Evolutionary conservation across 768 basidiomycete genomes (phyloP), one percentile per base, ranked within the genome.

Genomic region (Suillus subluteus): DNA sequence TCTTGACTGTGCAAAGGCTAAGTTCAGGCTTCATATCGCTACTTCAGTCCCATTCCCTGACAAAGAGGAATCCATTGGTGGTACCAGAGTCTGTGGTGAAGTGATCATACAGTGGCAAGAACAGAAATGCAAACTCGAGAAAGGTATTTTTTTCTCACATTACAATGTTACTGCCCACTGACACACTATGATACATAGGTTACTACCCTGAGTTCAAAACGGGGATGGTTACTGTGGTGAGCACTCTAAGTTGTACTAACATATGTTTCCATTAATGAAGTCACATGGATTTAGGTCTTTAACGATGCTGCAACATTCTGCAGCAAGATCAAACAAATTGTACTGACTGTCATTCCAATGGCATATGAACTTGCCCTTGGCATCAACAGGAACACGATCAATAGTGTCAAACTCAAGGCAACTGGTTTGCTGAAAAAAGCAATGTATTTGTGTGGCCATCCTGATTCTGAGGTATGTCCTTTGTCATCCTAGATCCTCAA

Each of bases 171-270:
- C 46, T 0, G 4, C 46, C 9, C 46, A 48, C 46, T 48, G 46
- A 48, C n/a, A 48, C 4, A 4, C 46, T n/a, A n/a, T n/a, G n/a
- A n/a, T 48, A 48, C 4, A 4, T 11, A 48, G 46, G 46, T 5
- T 48, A n/a, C 46, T 48, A 48, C 46, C 46, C 46, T 4, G 46
- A 48, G 11, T 48, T 48, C 46, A 48, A n/a, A 12, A 48, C 0
- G n/a, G 46, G n/a, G 46, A 48, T 48, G 46, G 46, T n/a, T 48
- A 48, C 46, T n/a, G 46, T 48, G 46, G 46, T 48, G 9, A n/a
- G 46, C 1, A 2, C 46, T 46, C 46, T 1, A 2, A 48, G 8
- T 48, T 0, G 0, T 12, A n/a, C 18, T 5, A n/a, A 48, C 43
- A n/a, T n/a, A n/a, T n/a, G 9, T 48, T 18, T 40, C 12, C 16